phyloP scores from a whole-genome alignment of 768 basidiomycete species.

The Leucocoprinus leucothites region DNA sequence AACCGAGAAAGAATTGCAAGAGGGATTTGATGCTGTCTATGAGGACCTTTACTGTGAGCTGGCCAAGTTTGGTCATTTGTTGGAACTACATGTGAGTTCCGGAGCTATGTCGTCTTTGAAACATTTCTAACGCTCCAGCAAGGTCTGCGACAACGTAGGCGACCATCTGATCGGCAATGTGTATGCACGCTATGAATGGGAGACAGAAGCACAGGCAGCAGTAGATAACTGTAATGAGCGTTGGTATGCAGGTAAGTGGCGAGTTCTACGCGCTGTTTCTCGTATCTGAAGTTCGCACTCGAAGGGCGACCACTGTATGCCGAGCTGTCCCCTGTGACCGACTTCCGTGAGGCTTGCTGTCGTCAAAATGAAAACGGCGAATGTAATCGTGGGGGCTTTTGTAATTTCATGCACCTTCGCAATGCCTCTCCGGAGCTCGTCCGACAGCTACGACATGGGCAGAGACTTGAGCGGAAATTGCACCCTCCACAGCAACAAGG shows the following conservation, averaged over 20 bases:
- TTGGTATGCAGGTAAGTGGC: conserved; percentile 89
- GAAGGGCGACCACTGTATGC: conserved; percentile 90
- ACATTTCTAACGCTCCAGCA: conserved; percentile 8
- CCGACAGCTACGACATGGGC: conserved; percentile 73
- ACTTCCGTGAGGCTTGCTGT: conserved; percentile 98
- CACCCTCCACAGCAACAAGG: conserved; percentile 61
- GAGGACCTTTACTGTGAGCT: conserved; percentile 95
- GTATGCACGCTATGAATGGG: conserved; percentile 98
- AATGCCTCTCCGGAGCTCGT: conserved; percentile 85
- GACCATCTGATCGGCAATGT: conserved; percentile 98
- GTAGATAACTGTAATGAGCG: conserved; percentile 92
- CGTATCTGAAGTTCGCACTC: conserved; percentile 8
- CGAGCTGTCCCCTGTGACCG: conserved; percentile 97
- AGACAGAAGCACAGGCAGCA: conserved; percentile 92
- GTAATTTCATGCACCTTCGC: conserved; percentile 98
- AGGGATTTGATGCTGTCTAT: conserved; percentile 91
- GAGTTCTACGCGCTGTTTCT: conserved; percentile 2
- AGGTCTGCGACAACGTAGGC: conserved; percentile 99
- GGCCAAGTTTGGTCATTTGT: conserved; percentile 89
- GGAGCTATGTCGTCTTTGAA: not conserved
- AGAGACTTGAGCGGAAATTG: conserved; percentile 76
- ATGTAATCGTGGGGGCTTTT: conserved; percentile 97
- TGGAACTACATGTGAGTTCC: conserved; percentile 85
- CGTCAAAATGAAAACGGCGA: conserved; percentile 98
- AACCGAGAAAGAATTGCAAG: conserved; percentile 83